Percentiles rank a stretch among this genome's conserved stretches.
These are phyloP conservation scores for Fennellomyces sp. DNA, from an alignment of 371 early-diverging fungal species.

Conservation along the genomic window DNA sequence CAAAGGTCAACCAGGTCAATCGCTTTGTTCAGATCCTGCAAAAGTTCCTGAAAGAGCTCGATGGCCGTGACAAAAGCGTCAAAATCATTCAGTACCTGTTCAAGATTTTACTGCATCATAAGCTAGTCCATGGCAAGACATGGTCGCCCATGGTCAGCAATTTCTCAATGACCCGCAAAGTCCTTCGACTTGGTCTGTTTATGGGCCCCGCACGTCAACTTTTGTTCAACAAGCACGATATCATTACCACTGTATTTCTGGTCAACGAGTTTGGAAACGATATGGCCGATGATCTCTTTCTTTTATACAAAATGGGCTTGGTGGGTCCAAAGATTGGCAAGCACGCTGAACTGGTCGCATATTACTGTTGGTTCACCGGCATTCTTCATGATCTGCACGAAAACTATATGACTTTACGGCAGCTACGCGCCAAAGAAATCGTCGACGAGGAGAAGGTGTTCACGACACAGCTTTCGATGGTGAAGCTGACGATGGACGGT, in stretches of 20 bases:
- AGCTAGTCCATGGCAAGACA: slow-evolving; percentile 38
- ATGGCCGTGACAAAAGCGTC: slow-evolving; percentile 86
- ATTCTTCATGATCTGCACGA: slow-evolving; percentile 55
- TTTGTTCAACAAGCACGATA: background rate
- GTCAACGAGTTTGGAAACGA: slow-evolving; percentile 64
- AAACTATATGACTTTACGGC: slow-evolving; percentile 4
- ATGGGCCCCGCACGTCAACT: slow-evolving; percentile 60
- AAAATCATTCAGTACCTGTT: slow-evolving; percentile 79
- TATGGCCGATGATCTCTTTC: slow-evolving; percentile 77
- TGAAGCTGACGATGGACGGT: slow-evolving; percentile 63
- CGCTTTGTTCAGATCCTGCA: slow-evolving; percentile 15
- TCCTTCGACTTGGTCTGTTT: slow-evolving; percentile 69
- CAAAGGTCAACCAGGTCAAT: background rate
- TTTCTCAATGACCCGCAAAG: slow-evolving; percentile 75
- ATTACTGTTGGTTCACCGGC: slow-evolving; percentile 63
- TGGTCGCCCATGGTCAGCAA: slow-evolving; percentile 62
- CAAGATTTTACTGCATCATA: slow-evolving; percentile 64
- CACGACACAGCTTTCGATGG: slow-evolving; percentile 51
- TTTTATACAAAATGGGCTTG: slow-evolving; percentile 71
- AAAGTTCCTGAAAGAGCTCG: slow-evolving; percentile 51
- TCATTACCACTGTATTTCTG: slow-evolving; percentile 3
- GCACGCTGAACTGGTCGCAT: slow-evolving; percentile 52
- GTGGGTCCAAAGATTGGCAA: slow-evolving; percentile 41
- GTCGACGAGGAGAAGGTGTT: slow-evolving; percentile 38
- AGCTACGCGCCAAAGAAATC: slow-evolving; percentile 2